Conservation (phyloP, 768 basidiomycete species). For the Termitomyces sp. region DNA sequence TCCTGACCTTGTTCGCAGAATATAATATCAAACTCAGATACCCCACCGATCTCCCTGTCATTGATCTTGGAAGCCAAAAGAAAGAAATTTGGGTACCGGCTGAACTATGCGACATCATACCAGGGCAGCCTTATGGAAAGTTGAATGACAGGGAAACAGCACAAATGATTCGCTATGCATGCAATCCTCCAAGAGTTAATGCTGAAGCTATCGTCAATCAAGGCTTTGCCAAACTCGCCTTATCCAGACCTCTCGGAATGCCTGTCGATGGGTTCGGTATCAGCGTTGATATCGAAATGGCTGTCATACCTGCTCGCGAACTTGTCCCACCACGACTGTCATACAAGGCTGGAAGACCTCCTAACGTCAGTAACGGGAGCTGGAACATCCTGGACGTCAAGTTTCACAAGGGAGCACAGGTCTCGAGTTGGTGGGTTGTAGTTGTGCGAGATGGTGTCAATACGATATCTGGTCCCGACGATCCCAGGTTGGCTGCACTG, state of each 20-base stretch:
- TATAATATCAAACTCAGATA: slow-evolving; percentile 46
- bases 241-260: slow-evolving; percentile 26
- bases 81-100: slow-evolving; percentile 47
- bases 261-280: slow-evolving; percentile 56
- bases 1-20: slow-evolving; percentile 32
- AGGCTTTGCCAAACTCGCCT: slow-evolving; percentile 55
- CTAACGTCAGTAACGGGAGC: slow-evolving; percentile 49
- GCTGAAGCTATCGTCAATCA: slow-evolving; percentile 50
- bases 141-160: slow-evolving; percentile 59
- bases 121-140: slow-evolving; percentile 55
- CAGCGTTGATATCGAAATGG: slow-evolving; percentile 51
- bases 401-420: slow-evolving; percentile 51
- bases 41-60: slow-evolving; percentile 44
- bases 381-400: slow-evolving; percentile 78
- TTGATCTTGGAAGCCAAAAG: slow-evolving; percentile 37
- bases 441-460: slow-evolving; percentile 48
- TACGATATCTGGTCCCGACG: slow-evolving; percentile 34
- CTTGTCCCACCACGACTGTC: slow-evolving; percentile 52
- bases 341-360: slow-evolving; percentile 41
- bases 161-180: slow-evolving; percentile 67
- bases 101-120: slow-evolving; percentile 63
- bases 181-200: slow-evolving; percentile 56
- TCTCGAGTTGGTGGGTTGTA: slow-evolving; percentile 63
- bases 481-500: slow-evolving; percentile 36
- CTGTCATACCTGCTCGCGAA: slow-evolving; percentile 58